Evolutionary conservation across 495 filamentous ascomycete genomes (phyloP).

Genomic region (Hypoxylon intermedium): DNA sequence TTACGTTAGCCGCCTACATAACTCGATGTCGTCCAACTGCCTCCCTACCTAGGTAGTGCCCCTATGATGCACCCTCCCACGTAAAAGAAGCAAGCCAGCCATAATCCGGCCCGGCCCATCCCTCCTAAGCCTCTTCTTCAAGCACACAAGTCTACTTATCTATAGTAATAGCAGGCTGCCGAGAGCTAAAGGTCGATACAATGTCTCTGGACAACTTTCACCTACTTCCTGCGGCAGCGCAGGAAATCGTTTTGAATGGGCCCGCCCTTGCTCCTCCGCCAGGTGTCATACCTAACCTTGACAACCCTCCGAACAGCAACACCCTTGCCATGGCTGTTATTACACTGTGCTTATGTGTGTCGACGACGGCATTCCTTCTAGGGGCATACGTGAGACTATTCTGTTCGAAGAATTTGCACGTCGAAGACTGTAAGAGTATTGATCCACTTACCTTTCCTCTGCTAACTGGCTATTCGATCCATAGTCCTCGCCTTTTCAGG

Average conservation of each 20-base stretch:
- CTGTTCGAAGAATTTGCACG: conserved; percentile 7
- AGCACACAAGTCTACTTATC: no score
- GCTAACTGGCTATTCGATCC: background rate
- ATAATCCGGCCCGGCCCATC: no score
- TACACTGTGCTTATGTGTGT: conserved; percentile 15
- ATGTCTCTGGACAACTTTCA: conserved; percentile 10
- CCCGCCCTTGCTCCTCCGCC: conserved; percentile 32
- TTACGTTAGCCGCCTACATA: no score
- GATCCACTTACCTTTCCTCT: background rate
- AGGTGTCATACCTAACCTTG: conserved; percentile 21
- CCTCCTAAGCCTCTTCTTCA: no score
- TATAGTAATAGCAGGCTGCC: no score
- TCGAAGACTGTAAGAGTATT: conserved; percentile 11
- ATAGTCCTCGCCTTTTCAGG: background rate
- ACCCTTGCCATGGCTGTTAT: conserved; percentile 9
- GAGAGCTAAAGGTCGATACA: no score
- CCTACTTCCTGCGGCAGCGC: conserved; percentile 9
- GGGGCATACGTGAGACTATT: conserved; percentile 11
- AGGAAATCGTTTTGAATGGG: conserved; percentile 13
- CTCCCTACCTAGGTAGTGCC: no score
- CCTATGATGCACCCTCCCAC: no score
- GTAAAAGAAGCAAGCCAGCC: no score
- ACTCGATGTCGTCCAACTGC: no score
- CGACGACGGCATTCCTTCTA: conserved; percentile 5
- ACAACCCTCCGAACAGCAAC: conserved; percentile 36